phyloP scores from a whole-genome alignment of 2,329 filamentous ascomycete species.

The Colletotrichum somersetense region DNA sequence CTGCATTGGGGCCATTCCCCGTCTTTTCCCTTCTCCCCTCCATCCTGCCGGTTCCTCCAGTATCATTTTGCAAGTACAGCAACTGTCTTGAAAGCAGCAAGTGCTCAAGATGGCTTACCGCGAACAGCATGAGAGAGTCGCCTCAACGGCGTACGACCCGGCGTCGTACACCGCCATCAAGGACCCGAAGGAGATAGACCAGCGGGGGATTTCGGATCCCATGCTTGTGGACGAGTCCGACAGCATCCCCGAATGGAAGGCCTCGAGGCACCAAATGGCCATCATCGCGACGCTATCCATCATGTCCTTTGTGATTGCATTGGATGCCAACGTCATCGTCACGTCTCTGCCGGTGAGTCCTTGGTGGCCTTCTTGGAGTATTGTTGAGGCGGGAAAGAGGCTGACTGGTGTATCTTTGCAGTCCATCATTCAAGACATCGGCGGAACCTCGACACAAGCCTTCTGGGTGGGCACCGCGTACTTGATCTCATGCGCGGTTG shows the following conservation, averaged over 20 bases:
- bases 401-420: slow-evolving; percentile 10
- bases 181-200: slow-evolving; percentile 37
- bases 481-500: slow-evolving; percentile 46
- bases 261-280: slow-evolving; percentile 39
- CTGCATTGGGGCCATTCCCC: slow-evolving; percentile 10
- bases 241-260: slow-evolving; percentile 34
- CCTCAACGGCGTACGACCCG: slow-evolving; percentile 37
- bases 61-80: slow-evolving; percentile 14
- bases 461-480: slow-evolving; percentile 50
- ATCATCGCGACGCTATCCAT: slow-evolving; percentile 40
- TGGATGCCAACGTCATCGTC: slow-evolving; percentile 40
- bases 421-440: slow-evolving; percentile 46
- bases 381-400: not conserved
- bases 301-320: slow-evolving; percentile 40
- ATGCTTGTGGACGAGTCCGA: slow-evolving; percentile 36
- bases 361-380: not conserved
- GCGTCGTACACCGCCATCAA: slow-evolving; percentile 38
- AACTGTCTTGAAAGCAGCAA: slow-evolving; percentile 27
- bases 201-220: slow-evolving; percentile 26
- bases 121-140: slow-evolving; percentile 25
- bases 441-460: slow-evolving; percentile 45
- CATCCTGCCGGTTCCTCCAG: slow-evolving; percentile 17
- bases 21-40: not conserved
- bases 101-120: slow-evolving; percentile 38
- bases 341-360: slow-evolving; percentile 37